Conservation (phyloP, 2,329 filamentous ascomycete species). For the Colletotrichum eleusines region DNA sequence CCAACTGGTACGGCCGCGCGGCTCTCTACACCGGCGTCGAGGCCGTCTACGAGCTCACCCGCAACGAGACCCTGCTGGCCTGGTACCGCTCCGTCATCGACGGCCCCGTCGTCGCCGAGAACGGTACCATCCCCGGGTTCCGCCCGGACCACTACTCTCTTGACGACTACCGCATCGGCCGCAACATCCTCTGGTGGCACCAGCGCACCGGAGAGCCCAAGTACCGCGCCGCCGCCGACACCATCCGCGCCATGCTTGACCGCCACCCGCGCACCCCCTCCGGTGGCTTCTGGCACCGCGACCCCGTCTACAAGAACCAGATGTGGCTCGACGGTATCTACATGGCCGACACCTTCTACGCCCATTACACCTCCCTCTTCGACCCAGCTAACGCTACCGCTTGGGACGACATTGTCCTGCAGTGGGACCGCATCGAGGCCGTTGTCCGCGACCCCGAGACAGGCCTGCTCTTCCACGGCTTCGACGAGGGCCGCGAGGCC, state of each 20-base stretch:
- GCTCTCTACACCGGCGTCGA: constrained; percentile 62
- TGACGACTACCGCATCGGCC: constrained; percentile 65
- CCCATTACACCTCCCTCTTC: constrained; percentile 55
- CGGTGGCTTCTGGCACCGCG: constrained; percentile 67
- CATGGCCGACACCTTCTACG: constrained; percentile 62
- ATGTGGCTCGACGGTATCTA: constrained; percentile 71
- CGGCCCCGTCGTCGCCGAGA: constrained; percentile 55
- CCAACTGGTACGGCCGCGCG: constrained; percentile 58
- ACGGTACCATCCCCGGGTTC: constrained; percentile 62
- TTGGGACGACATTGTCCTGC: constrained; percentile 58
- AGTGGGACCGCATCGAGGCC: constrained; percentile 59
- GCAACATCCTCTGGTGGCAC: constrained; percentile 64
- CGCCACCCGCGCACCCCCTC: constrained; percentile 61
- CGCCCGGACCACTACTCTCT: constrained; percentile 61
- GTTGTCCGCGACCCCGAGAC: constrained; percentile 55
- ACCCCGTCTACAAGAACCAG: constrained; percentile 61
- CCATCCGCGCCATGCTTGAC: constrained; percentile 60
- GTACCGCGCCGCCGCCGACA: constrained; percentile 62
- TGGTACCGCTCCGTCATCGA: constrained; percentile 62
- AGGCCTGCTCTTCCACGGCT: constrained; percentile 65
- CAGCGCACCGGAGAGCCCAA: constrained; percentile 57
- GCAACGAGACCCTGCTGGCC: constrained; percentile 57
- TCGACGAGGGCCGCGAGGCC: constrained; percentile 62
- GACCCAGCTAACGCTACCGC: constrained; percentile 54
- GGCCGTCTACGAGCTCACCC: constrained; percentile 58